These are phyloP conservation scores for Backusella tuberculispora DNA, from an alignment of 192 early-diverging fungal species.

Conservation along the genomic window DNA sequence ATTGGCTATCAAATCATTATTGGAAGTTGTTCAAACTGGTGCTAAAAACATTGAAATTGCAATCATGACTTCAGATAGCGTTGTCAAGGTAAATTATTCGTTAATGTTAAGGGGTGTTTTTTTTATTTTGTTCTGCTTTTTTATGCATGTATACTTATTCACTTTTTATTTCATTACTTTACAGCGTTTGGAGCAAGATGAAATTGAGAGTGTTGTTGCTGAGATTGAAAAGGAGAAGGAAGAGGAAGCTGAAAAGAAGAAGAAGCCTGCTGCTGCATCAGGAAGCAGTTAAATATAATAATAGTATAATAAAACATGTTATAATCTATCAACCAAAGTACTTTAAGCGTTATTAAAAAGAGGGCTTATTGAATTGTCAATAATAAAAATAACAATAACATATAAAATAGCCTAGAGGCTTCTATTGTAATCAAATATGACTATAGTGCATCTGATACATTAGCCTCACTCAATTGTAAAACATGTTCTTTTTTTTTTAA, in stretches of 20 bases:
- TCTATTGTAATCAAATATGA: too few relatives aligned
- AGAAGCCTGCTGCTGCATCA: conserved; percentile 50
- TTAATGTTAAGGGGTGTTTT: background rate
- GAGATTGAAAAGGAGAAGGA: conserved; percentile 91
- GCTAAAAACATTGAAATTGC: conserved; percentile 99
- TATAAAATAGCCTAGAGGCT: too few relatives aligned
- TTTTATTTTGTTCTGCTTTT: too few relatives aligned
- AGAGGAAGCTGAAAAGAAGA: conserved; percentile 84
- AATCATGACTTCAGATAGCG: conserved; percentile 80
- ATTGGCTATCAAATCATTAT: conserved; percentile 86
- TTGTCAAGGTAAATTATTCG: conserved; percentile 58
- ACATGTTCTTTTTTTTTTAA: too few relatives aligned
- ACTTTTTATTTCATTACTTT: background rate
- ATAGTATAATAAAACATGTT: background rate
- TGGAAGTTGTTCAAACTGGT: conserved; percentile 99
- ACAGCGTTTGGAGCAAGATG: conserved; percentile 67
- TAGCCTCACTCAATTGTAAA: too few relatives aligned
- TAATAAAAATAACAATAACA: too few relatives aligned
- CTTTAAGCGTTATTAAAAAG: too few relatives aligned
- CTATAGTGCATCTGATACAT: too few relatives aligned
- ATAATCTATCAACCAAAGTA: too few relatives aligned
- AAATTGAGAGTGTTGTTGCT: conserved; percentile 75
- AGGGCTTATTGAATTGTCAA: background rate
- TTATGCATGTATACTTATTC: background rate
- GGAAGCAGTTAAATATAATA: conserved; percentile 29